phyloP scores from a whole-genome alignment of 805 yeast species.

The Metschnikowia rubicola region DNA sequence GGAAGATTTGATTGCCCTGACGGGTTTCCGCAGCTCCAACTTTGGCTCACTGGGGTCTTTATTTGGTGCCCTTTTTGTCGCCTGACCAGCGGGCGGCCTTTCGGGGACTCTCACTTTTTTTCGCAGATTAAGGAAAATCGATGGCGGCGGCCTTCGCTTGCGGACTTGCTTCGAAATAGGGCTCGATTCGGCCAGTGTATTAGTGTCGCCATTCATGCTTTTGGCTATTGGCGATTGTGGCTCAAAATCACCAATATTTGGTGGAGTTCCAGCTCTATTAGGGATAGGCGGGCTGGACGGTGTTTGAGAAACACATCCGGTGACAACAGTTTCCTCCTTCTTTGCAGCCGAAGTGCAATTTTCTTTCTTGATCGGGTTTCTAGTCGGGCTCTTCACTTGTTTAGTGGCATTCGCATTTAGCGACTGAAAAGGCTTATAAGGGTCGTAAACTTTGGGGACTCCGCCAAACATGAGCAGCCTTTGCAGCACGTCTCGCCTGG shows the following conservation, averaged over 20 bases:
- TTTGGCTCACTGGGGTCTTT: not conserved
- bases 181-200: not conserved
- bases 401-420: not conserved
- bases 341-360: no score
- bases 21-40: not conserved
- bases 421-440: conserved; percentile 8
- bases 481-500: conserved; percentile 32
- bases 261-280: not conserved
- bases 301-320: no score
- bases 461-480: conserved; percentile 32
- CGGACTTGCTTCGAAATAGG: not conserved
- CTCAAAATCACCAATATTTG: not conserved
- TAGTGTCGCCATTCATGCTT: not conserved
- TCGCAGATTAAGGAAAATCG: conserved; percentile 13
- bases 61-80: not conserved
- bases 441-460: conserved; percentile 7
- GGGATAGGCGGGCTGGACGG: not conserved
- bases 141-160: conserved; percentile 11
- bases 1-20: conserved; percentile 27
- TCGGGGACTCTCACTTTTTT: not conserved
- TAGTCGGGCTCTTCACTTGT: not conserved
- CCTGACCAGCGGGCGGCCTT: not conserved
- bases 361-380: not conserved
- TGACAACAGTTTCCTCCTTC: no score
- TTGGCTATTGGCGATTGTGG: not conserved